These are phyloP conservation scores for Hymenoscyphus linearis DNA, from an alignment of 2,329 filamentous ascomycete genomes.

Conservation along the genomic window DNA sequence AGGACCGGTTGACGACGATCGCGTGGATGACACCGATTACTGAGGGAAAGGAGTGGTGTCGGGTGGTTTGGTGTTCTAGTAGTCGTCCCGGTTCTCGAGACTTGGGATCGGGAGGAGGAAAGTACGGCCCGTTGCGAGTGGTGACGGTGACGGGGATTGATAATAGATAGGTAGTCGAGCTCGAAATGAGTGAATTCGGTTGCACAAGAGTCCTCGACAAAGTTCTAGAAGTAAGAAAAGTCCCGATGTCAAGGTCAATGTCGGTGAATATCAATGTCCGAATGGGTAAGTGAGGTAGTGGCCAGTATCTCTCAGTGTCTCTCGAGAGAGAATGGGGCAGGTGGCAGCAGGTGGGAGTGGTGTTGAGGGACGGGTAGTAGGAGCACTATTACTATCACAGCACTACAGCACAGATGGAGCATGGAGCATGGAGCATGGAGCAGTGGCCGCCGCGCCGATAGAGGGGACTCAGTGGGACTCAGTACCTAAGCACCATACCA, in stretches of 20 bases:
- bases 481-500: neutral
- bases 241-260: neutral
- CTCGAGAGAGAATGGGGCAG: too few relatives aligned
- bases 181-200: constrained; percentile 1
- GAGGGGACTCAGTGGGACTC: neutral
- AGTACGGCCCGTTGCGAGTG: constrained; percentile 3
- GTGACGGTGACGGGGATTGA: constrained; percentile 2
- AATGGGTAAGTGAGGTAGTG: too few relatives aligned
- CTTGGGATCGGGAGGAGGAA: constrained; percentile 1
- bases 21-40: neutral
- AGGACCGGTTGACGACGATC: neutral
- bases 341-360: too few relatives aligned
- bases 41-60: neutral
- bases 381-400: too few relatives aligned
- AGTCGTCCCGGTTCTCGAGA: constrained; percentile 4
- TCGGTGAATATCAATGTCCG: too few relatives aligned
- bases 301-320: too few relatives aligned
- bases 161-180: neutral
- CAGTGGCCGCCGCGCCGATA: neutral
- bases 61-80: neutral
- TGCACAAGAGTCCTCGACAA: neutral
- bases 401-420: too few relatives aligned
- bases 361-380: too few relatives aligned
- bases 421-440: too few relatives aligned
- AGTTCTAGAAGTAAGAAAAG: neutral